Evolutionary conservation across 2,329 filamentous ascomycete species (phyloP).

Genomic region (Biscogniauxia marginata): DNA sequence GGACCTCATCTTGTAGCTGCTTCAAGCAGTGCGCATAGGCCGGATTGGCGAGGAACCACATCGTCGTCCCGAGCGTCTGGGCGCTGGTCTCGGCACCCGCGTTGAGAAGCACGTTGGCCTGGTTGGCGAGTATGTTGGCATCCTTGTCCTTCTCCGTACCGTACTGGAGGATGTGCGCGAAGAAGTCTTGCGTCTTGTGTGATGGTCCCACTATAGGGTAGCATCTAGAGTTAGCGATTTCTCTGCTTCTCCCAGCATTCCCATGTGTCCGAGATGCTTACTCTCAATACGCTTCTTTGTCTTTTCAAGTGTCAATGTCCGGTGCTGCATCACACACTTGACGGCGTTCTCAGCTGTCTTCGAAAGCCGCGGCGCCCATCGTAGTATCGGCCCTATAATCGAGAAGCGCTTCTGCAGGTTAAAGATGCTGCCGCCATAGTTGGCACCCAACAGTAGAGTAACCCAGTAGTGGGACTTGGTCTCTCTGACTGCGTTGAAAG

Average conservation of each 20-base stretch:
- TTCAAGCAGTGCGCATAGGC: constrained; percentile 1
- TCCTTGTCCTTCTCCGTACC: constrained; percentile 1
- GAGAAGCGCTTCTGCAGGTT: constrained; percentile 14
- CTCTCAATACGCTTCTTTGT: constrained; percentile 10
- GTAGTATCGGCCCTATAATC: constrained; percentile 6
- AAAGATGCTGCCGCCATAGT: constrained; percentile 7
- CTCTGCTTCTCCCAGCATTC: neutral
- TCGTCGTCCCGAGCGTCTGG: constrained; percentile 10
- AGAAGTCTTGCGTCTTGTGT: constrained; percentile 14
- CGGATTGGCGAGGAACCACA: constrained; percentile 11
- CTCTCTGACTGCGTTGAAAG: constrained; percentile 15
- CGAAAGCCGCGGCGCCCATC: constrained; percentile 8
- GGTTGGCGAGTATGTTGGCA: constrained; percentile 8
- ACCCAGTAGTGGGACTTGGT: constrained; percentile 16
- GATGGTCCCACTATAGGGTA: constrained; percentile 9
- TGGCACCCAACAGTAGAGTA: constrained; percentile 11
- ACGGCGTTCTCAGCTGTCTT: constrained; percentile 2
- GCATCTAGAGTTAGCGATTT: neutral
- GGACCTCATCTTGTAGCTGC: constrained; percentile 14
- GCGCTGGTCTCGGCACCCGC: constrained; percentile 22
- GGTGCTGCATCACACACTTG: constrained; percentile 6
- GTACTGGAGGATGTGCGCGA: constrained; percentile 10
- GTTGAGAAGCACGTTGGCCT: constrained; percentile 12
- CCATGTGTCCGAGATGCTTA: neutral
- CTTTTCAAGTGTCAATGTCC: constrained; percentile 12